Conservation (phyloP, 2,329 filamentous ascomycete genomes). For the Colletotrichum costaricense region DNA sequence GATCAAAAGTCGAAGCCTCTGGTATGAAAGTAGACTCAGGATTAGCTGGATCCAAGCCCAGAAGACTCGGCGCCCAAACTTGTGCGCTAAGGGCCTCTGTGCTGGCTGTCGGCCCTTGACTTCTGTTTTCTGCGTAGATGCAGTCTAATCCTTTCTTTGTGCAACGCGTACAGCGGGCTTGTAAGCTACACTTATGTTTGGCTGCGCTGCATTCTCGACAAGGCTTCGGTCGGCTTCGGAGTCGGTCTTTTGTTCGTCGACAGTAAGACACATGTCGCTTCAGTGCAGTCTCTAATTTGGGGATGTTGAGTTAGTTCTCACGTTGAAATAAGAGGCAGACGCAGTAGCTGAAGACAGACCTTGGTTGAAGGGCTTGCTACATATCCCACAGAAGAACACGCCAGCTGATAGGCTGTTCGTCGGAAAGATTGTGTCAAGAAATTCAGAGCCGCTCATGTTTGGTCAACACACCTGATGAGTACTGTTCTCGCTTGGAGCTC, state of each 20-base stretch:
- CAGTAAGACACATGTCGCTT: slow-evolving; percentile 26
- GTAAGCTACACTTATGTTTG: slow-evolving; percentile 29
- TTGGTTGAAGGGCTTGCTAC: slow-evolving; percentile 26
- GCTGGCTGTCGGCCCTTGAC: no score
- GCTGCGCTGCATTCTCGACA: slow-evolving; percentile 28
- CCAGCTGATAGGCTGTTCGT: background rate
- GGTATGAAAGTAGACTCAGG: background rate
- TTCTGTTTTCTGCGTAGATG: background rate
- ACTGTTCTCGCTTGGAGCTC: background rate
- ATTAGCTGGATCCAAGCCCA: background rate
- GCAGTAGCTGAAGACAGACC: background rate
- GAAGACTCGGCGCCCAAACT: background rate
- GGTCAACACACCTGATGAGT: background rate
- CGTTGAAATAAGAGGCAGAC: background rate
- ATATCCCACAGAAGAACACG: slow-evolving; percentile 22
- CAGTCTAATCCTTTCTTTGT: slow-evolving; percentile 22
- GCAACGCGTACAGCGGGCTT: slow-evolving; percentile 23
- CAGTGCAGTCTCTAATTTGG: background rate
- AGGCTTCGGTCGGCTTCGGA: slow-evolving; percentile 17
- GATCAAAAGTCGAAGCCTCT: background rate
- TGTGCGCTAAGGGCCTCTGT: background rate
- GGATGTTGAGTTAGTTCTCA: background rate
- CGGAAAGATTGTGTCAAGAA: background rate
- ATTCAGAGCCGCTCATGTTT: background rate
- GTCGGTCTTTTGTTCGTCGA: slow-evolving; percentile 5